A percentile compares a stretch with the other conserved stretches of the same genome.
phyloP scores from a whole-genome alignment of 805 yeast species.

The Sugiyamaella americana region DNA sequence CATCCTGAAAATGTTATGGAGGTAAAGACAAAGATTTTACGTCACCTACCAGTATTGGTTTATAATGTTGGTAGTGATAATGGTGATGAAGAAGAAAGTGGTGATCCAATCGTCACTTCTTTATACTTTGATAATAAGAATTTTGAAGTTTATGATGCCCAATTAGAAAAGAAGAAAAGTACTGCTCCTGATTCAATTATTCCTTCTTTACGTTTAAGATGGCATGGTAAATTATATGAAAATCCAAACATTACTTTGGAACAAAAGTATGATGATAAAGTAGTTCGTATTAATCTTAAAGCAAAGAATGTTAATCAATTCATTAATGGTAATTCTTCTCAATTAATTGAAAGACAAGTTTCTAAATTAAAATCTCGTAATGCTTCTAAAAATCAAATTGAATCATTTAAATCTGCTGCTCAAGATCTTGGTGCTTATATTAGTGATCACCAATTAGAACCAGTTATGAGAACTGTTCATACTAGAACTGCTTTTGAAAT shows the following conservation, averaged over 20 bases:
- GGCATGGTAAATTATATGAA: conserved; percentile 78
- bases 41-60: conserved; percentile 88
- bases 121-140: conserved; percentile 79
- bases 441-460: conserved; percentile 62
- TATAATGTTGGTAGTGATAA: conserved; percentile 42
- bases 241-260: conserved; percentile 78
- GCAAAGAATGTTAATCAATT: conserved; percentile 77
- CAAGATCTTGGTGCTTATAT: conserved; percentile 59
- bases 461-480: conserved; percentile 78
- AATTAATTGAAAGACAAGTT: conserved; percentile 43
- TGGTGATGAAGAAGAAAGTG: conserved; percentile 40
- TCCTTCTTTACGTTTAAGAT: conserved; percentile 76
- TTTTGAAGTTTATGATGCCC: conserved; percentile 81
- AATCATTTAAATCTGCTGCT: conserved; percentile 49
- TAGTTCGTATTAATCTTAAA: conserved; percentile 60
- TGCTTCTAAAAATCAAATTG: conserved; percentile 46
- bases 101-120: conserved; percentile 80
- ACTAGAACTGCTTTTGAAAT: conserved; percentile 95
- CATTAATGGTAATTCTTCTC: conserved; percentile 45
- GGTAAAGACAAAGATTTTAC: conserved; percentile 88
- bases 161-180: conserved; percentile 52
- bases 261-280: conserved; percentile 54
- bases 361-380: conserved; percentile 60
- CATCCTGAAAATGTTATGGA: conserved; percentile 98
- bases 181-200: conserved; percentile 28